Base-by-base conservation (phyloP, 2,329 filamentous ascomycete genomes). In the Diaporthe sp. region DNA sequence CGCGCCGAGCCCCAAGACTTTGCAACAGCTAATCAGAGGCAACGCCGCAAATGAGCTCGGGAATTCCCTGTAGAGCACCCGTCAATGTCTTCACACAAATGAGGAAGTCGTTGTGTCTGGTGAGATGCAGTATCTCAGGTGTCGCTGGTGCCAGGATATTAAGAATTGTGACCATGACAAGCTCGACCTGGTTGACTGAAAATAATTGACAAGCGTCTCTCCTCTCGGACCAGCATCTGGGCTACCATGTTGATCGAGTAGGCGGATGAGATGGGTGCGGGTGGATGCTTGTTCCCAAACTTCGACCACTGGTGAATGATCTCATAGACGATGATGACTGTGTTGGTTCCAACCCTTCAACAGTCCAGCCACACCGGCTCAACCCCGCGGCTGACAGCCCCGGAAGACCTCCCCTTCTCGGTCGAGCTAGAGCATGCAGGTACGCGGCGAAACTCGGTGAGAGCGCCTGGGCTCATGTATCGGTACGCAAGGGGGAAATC, bases 351-450 rank as follows among this genome's bases (percentile, higher is more conserved):
- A 51, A 53, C 8, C 3, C 49, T 53, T 13, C 9, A 25, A 53
- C 9, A 25, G 25, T 53, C 49, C 49, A 53, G 49, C 49, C 49
- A 49, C 46, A 53, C 49, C 49, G n/a, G n/a, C 49, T 53, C 49
- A 25, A 53, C 49, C 49, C 49, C 49, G 49, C n/a, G 49, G 49
- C 49, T 53, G n/a, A 53, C n/a, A 53, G 49, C 49, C 46, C 49
- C 49, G 49, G 49, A n/a, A n/a, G 49, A 53, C 49, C 49, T 53
- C 49, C 49, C 49, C 22, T 49, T 53, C 22, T n/a, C 49, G 49
- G 49, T 53, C 49, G n/a, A 53, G n/a, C 49, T 53, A 53, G 49
- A 53, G 49, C n/a, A 53, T 53, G 49, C 49, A 53, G 49, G 49
- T n/a, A 53, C n/a, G 49, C 49, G 49, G 49, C 49, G 49, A 53